Evolutionary conservation across 495 filamentous ascomycete genomes (phyloP), one percentile per base, ranked within the genome.

Genomic region (Evernia prunastri): DNA sequence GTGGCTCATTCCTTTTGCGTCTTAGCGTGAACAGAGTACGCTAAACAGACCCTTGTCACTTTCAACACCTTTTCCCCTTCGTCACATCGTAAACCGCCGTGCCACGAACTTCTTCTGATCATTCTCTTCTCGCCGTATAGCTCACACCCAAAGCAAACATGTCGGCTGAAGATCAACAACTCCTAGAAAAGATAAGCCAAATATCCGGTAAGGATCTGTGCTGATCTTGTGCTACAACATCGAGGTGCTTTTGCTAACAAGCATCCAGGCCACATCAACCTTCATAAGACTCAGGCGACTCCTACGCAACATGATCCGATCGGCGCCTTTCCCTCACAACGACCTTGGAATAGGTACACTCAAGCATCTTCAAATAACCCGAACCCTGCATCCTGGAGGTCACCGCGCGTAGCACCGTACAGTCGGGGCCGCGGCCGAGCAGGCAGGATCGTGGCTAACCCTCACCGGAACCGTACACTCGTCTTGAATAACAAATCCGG

Each of bases 221-320:
- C 70, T 33, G 20, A 81, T 76, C 56, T 63, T 67, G 57, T 58
- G 56, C 70, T 33, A 20, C 37, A 67, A 43, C 62, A 59, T 45
- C 53, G 12, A 51, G 67, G 61, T 69, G 67, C 29, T 67, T 64
- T 67, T 65, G 33, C 74, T 79, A 67, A 78, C 60, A 18, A 23
- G 62, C 60, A 36, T 66, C 7, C 27, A 91, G 89, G 89, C 68
- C 87, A 87, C 73, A 95, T 96, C 74, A 91, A 92, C 74, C 87
- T 87, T 56, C 87, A 90, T 76, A 92, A 89, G 69, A 87, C 82
- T 57, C 84, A 89, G 66, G 76, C 79, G 25, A 65, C 74, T 39
- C 68, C 76, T 11, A 42, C 69, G n/a, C 64, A 72, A 29, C 53
- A 73, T 63, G 63, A 56, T 15, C 37, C 58, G 42, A 59, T 25